A percentile compares a stretch with the other conserved stretches of the same genome.
Conservation (phyloP, 495 filamentous ascomycete genomes). For the Astrocystis sublimbata region DNA sequence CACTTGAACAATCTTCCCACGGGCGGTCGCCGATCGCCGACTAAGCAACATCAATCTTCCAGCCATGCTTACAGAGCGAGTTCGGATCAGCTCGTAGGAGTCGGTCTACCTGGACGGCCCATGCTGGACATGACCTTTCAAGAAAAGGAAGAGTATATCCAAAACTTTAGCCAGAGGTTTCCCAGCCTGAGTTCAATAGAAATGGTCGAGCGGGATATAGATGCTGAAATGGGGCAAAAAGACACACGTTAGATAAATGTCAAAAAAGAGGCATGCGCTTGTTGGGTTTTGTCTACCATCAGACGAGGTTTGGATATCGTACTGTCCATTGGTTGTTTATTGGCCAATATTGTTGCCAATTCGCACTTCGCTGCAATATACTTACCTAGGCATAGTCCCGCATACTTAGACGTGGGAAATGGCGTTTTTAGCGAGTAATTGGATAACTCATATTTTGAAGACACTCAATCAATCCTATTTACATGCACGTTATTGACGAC, state of each 20-base stretch:
- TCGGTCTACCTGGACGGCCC: constrained; percentile 44
- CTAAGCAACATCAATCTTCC: constrained; percentile 26
- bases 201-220: constrained; percentile 67
- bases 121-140: constrained; percentile 47
- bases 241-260: constrained; percentile 15
- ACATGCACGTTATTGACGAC: neutral
- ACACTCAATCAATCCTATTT: neutral
- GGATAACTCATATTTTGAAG: constrained; percentile 14
- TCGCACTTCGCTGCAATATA: constrained; percentile 1
- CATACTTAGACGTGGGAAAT: constrained; percentile 13
- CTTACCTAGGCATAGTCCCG: neutral
- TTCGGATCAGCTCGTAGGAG: constrained; percentile 40
- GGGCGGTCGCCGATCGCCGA: constrained; percentile 38
- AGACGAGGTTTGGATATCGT: constrained; percentile 1
- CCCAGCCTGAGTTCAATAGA: constrained; percentile 79
- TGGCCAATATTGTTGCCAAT: neutral
- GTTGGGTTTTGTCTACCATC: neutral
- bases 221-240: constrained; percentile 27
- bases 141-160: constrained; percentile 56
- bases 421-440: constrained; percentile 18
- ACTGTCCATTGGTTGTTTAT: neutral
- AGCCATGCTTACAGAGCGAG: constrained; percentile 17
- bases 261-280: constrained; percentile 6
- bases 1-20: constrained; percentile 53
- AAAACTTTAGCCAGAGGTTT: constrained; percentile 76